A percentile compares a stretch with the other conserved stretches of the same genome.
phyloP scores from a whole-genome alignment of 495 filamentous ascomycete species.

The Neurospora sp. region DNA sequence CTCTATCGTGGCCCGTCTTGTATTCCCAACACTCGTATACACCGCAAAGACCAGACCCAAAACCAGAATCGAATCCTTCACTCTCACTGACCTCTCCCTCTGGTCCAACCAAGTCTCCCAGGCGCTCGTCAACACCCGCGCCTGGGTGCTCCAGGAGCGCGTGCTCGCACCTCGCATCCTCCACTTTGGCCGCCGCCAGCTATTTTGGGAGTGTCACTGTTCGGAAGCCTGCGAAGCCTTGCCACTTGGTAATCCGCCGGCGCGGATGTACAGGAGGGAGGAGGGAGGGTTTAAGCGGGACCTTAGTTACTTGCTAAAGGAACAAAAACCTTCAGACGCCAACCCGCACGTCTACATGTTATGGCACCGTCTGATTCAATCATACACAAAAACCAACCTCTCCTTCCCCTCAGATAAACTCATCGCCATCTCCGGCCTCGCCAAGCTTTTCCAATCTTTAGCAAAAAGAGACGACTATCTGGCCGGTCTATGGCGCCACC shows the following conservation, averaged over 20 bases:
- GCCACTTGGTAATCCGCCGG: neutral
- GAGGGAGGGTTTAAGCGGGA: no score
- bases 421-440: neutral
- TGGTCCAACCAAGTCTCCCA: neutral
- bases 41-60: neutral
- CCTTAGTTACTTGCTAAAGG: no score
- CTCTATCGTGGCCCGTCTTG: neutral
- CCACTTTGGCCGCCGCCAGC: neutral
- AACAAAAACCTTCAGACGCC: no score
- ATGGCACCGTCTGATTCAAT: neutral
- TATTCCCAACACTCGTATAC: neutral
- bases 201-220: constrained; percentile 1
- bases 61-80: neutral
- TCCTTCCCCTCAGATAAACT: neutral
- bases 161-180: neutral
- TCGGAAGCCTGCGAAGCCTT: neutral
- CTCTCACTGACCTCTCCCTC: neutral
- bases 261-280: neutral
- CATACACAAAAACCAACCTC: neutral
- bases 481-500: constrained; percentile 1
- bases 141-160: constrained; percentile 2
- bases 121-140: neutral
- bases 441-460: neutral
- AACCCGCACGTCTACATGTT: no score
- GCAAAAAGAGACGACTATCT: neutral